These are phyloP conservation scores for Thalassia testudinum DNA, from an alignment of 116 monocot genomes.

Conservation along the genomic window DNA sequence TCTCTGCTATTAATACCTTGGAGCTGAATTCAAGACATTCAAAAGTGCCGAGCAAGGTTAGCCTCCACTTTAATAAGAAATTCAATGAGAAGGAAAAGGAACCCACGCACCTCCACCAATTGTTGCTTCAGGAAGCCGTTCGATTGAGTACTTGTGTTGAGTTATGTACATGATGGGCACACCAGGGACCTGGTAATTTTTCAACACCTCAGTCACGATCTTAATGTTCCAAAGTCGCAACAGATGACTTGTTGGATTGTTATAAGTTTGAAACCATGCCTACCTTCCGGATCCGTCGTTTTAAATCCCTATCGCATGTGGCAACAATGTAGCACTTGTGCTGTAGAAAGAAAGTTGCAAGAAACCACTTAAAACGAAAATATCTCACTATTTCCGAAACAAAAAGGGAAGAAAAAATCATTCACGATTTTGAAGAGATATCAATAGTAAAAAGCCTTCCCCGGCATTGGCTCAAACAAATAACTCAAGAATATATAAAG, in stretches of 20 bases:
- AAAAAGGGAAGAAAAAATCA: too few species aligned
- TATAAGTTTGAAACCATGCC: not conserved
- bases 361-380: too few species aligned
- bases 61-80: too few species aligned
- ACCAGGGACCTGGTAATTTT: constrained; percentile 53
- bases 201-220: not conserved
- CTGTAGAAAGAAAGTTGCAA: constrained; percentile 16
- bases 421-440: too few species aligned
- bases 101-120: constrained; percentile 54
- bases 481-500: too few species aligned
- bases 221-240: not conserved
- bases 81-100: too few species aligned
- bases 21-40: constrained; percentile 9
- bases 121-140: constrained; percentile 74
- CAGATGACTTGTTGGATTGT: too few species aligned
- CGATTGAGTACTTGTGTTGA: constrained; percentile 59
- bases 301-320: constrained; percentile 98
- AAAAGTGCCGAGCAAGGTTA: too few species aligned
- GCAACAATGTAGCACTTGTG: constrained; percentile 98
- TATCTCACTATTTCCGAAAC: too few species aligned
- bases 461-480: too few species aligned
- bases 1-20: constrained; percentile 1
- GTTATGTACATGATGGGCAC: constrained; percentile 92
- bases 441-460: too few species aligned
- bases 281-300: constrained; percentile 96